Percentiles rank a stretch among this genome's conserved stretches.
Evolutionary conservation across 163 green algal genomes (phyloP).

Genomic region (Prototheca wickerhamii): DNA sequence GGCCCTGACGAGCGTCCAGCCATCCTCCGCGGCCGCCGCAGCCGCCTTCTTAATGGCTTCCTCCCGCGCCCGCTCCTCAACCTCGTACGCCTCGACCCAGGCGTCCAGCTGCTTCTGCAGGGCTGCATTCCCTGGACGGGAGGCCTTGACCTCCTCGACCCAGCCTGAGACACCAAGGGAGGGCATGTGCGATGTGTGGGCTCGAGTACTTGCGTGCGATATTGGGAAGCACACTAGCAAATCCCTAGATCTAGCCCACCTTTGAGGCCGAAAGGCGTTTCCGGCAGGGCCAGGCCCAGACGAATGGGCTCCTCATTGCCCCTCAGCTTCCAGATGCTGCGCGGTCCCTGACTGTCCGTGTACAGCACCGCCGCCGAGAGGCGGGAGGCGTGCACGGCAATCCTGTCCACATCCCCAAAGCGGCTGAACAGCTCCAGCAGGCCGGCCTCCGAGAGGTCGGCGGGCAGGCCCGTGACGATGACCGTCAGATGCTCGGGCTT

Average conservation of each 20-base stretch:
- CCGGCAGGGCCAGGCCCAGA: conserved; percentile 17
- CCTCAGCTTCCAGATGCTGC: conserved; percentile 7
- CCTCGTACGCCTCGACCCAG: conserved; percentile 62
- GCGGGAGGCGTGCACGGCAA: conserved; percentile 35
- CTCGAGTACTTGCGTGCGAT: not conserved
- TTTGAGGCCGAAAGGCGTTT: conserved; percentile 33
- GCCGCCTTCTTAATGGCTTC: conserved; percentile 27
- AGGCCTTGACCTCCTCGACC: conserved; percentile 54
- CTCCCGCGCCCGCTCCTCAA: conserved; percentile 47
- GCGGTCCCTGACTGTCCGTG: not conserved
- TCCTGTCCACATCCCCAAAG: conserved; percentile 36
- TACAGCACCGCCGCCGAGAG: conserved; percentile 52
- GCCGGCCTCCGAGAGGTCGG: conserved; percentile 14
- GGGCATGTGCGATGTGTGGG: not conserved
- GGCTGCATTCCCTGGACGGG: too few species aligned
- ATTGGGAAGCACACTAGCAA: not conserved
- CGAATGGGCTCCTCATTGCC: conserved; percentile 16
- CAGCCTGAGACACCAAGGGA: conserved; percentile 33
- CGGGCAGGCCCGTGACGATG: conserved; percentile 41
- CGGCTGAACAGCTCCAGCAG: conserved; percentile 34
- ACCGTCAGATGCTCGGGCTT: conserved; percentile 20
- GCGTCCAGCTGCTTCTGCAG: too few species aligned
- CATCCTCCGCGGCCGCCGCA: conserved; percentile 52
- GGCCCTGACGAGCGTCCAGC: conserved; percentile 69
- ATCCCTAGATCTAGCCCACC: conserved; percentile 3